Evolutionary conservation across 1,139 yeast species (phyloP).

Genomic region (Candida tetrigidarum): DNA sequence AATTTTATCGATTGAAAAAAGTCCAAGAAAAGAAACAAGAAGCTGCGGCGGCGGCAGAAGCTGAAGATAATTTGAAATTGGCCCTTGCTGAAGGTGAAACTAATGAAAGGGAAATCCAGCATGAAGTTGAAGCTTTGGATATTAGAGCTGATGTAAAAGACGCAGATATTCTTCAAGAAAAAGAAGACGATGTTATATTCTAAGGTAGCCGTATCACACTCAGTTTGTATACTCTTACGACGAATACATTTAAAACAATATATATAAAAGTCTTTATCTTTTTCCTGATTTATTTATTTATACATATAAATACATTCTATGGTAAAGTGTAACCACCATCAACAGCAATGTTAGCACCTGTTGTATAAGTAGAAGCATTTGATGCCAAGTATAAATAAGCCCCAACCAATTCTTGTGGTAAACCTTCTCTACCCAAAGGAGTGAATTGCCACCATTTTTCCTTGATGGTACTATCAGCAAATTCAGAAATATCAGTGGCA

Average conservation of each 20-base stretch:
- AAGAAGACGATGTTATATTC: conserved; percentile 49
- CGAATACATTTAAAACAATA: too few relatives aligned
- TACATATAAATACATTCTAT: conserved; percentile 18
- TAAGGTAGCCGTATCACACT: conserved; percentile 16
- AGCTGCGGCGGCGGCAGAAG: conserved; percentile 68
- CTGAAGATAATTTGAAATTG: conserved; percentile 39
- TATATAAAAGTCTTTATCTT: neutral
- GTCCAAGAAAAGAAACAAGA: conserved; percentile 96
- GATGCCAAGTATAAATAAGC: conserved; percentile 81
- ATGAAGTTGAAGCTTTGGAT: conserved; percentile 30
- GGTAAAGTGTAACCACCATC: conserved; percentile 81
- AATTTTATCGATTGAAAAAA: conserved; percentile 93
- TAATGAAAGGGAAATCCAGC: conserved; percentile 22
- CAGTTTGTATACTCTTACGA: neutral
- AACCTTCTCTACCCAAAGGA: conserved; percentile 82
- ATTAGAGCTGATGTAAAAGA: conserved; percentile 21
- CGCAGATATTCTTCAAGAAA: conserved; percentile 38
- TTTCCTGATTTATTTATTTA: too few relatives aligned
- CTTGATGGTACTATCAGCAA: conserved; percentile 36
- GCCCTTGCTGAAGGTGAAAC: conserved; percentile 22
- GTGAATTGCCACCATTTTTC: conserved; percentile 51
- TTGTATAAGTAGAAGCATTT: conserved; percentile 79
- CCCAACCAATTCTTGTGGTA: conserved; percentile 81
- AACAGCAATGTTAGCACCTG: conserved; percentile 81
- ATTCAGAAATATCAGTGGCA: conserved; percentile 54